These are phyloP conservation scores for Aspergillus sp. DNA, from an alignment of 2,329 filamentous ascomycete species.

Conservation along the genomic window DNA sequence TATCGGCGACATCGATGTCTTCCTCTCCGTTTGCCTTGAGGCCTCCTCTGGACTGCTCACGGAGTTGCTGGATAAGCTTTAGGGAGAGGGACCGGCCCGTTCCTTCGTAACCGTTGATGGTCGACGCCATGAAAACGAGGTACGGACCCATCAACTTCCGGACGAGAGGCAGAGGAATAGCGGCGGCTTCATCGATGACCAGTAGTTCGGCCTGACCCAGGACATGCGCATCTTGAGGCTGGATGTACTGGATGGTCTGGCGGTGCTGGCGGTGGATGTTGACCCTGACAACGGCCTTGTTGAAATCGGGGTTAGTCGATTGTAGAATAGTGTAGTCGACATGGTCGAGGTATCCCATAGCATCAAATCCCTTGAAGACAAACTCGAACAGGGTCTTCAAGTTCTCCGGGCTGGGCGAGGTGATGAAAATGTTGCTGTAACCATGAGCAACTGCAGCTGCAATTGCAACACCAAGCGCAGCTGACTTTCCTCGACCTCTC, in stretches of 20 bases:
- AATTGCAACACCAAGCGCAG: constrained; percentile 86
- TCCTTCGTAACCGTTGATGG: constrained; percentile 97
- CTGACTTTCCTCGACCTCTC: constrained; percentile 93
- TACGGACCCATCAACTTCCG: constrained; percentile 94
- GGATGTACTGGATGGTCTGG: constrained; percentile 97
- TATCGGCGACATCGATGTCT: constrained; percentile 65
- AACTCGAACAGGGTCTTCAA: constrained; percentile 98
- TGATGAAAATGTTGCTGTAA: constrained; percentile 99
- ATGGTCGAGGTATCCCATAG: constrained; percentile 87
- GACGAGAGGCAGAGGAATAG: constrained; percentile 87
- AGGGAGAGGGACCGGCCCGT: constrained; percentile 90
- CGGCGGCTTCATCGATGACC: constrained; percentile 95
- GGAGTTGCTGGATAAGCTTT: constrained; percentile 93
- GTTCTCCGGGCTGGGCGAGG: constrained; percentile 94
- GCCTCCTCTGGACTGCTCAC: constrained; percentile 75
- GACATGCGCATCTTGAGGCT: constrained; percentile 91
- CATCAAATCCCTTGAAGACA: constrained; percentile 96
- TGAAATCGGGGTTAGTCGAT: constrained; percentile 96
- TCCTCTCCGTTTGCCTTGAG: constrained; percentile 46
- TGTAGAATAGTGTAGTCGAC: constrained; percentile 97
- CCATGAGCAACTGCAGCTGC: constrained; percentile 91
- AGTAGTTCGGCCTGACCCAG: constrained; percentile 90
- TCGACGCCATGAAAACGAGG: constrained; percentile 97
- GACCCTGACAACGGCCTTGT: constrained; percentile 95
- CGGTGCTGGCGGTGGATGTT: constrained; percentile 92